These are phyloP conservation scores for Apium graveolens DNA, from an alignment of 129 eudicot species.

Conservation along the genomic window DNA sequence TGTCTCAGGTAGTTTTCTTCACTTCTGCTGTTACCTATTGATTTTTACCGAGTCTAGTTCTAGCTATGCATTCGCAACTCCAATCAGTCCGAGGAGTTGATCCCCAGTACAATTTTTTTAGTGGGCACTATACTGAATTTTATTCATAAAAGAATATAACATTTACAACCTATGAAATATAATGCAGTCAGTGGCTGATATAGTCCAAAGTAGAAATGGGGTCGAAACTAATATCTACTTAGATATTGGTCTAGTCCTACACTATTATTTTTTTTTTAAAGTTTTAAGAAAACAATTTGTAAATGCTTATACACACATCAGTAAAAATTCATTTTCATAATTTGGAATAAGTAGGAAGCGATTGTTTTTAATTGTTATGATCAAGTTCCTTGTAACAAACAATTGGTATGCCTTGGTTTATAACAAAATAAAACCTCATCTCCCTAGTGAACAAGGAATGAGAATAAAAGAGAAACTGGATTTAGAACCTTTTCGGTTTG, in stretches of 20 bases:
- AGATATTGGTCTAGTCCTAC: too few species aligned
- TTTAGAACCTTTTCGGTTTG: background rate
- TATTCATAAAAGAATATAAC: background rate
- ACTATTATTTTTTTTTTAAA: too few species aligned
- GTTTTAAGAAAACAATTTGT: background rate
- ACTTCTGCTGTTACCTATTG: background rate
- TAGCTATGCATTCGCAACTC: background rate
- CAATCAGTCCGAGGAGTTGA: background rate
- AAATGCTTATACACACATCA: background rate
- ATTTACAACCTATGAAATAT: background rate
- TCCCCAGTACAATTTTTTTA: background rate
- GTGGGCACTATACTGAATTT: background rate
- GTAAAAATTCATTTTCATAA: background rate
- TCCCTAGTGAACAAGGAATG: too few species aligned
- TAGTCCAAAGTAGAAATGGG: background rate
- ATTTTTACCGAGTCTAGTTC: background rate
- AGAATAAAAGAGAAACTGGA: too few species aligned
- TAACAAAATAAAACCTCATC: too few species aligned
- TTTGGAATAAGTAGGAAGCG: background rate
- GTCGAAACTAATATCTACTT: background rate
- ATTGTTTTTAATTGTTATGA: background rate
- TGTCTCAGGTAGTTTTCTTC: conserved; percentile 44
- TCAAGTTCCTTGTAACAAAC: background rate
- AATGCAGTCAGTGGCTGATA: background rate
- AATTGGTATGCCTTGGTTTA: background rate